phyloP scores from a whole-genome alignment of 129 eudicot species.

The Artemisia annua region DNA sequence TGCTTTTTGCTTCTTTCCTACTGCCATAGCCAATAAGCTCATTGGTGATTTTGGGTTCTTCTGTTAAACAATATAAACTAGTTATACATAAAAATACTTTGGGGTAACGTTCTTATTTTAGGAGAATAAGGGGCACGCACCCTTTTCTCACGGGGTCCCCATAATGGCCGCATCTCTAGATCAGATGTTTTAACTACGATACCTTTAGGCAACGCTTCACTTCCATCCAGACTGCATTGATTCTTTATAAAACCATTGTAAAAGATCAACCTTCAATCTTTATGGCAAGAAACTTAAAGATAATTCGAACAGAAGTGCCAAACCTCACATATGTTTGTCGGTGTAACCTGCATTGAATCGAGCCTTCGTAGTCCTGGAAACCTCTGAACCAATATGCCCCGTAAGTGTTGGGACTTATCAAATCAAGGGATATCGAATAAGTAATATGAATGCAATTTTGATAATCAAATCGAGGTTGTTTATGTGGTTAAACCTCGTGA shows the following conservation, averaged over 20 bases:
- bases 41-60: slow-evolving; percentile 52
- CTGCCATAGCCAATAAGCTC: slow-evolving; percentile 90
- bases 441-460: slow-evolving; percentile 9
- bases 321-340: slow-evolving; percentile 57
- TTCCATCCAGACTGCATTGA: slow-evolving; percentile 65
- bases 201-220: slow-evolving; percentile 74
- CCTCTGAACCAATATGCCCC: slow-evolving; percentile 44
- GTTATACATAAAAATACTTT: slow-evolving; percentile 6
- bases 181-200: slow-evolving; percentile 66
- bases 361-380: slow-evolving; percentile 36
- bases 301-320: slow-evolving; percentile 8
- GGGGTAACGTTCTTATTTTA: background rate
- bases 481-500: too few relatives aligned
- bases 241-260: slow-evolving; percentile 31
- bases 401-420: slow-evolving; percentile 30
- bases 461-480: background rate
- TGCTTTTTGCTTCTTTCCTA: slow-evolving; percentile 77
- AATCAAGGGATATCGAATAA: slow-evolving; percentile 21
- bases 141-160: slow-evolving; percentile 57
- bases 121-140: slow-evolving; percentile 27
- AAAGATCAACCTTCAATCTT: background rate
- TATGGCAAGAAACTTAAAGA: slow-evolving; percentile 10
- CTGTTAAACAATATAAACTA: slow-evolving; percentile 25
- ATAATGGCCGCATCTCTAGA: slow-evolving; percentile 76
- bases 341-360: slow-evolving; percentile 25